phyloP scores from a whole-genome alignment of 2,329 filamentous ascomycete genomes.

The Dactylonectria macrodidyma region DNA sequence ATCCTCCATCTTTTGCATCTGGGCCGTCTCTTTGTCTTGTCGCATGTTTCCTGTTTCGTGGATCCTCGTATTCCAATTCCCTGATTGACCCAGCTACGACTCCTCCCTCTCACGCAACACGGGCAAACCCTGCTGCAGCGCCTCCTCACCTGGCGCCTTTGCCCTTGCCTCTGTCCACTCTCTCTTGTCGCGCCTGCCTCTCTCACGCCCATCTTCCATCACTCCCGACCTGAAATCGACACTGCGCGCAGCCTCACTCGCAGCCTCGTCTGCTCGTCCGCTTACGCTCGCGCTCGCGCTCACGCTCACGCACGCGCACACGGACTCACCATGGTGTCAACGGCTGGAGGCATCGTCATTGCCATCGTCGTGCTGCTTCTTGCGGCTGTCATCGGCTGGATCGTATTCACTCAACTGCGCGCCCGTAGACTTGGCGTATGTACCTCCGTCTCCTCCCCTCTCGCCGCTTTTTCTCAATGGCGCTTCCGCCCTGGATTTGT shows the following conservation, averaged over 20 bases:
- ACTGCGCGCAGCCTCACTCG: slow-evolving; percentile 7
- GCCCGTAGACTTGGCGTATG: slow-evolving; percentile 80
- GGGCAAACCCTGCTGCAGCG: not conserved
- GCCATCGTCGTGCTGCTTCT: slow-evolving; percentile 76
- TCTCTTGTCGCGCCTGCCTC: not conserved
- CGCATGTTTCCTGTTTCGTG: slow-evolving; percentile 19
- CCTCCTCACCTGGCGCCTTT: not conserved
- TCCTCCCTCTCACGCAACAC: not conserved
- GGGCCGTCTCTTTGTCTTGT: not conserved
- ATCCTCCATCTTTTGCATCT: slow-evolving; percentile 2
- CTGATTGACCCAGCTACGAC: slow-evolving; percentile 4
- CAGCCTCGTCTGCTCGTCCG: not conserved
- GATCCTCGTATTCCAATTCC: slow-evolving; percentile 22
- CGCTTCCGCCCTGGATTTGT: slow-evolving; percentile 5
- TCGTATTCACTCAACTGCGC: slow-evolving; percentile 80
- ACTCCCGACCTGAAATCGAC: slow-evolving; percentile 1
- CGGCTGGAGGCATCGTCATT: slow-evolving; percentile 79
- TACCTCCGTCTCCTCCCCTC: slow-evolving; percentile 37
- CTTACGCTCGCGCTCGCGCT: not conserved
- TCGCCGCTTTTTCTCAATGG: slow-evolving; percentile 5
- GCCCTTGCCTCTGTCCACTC: not conserved
- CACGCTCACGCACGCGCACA: not conserved
- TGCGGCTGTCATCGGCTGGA: slow-evolving; percentile 73
- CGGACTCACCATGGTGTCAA: slow-evolving; percentile 65
- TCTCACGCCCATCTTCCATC: not conserved